A percentile compares a stretch with the other conserved stretches of the same genome.
Evolutionary conservation across 2,329 filamentous ascomycete species (phyloP).

Genomic region (Talaromyces sp.): DNA sequence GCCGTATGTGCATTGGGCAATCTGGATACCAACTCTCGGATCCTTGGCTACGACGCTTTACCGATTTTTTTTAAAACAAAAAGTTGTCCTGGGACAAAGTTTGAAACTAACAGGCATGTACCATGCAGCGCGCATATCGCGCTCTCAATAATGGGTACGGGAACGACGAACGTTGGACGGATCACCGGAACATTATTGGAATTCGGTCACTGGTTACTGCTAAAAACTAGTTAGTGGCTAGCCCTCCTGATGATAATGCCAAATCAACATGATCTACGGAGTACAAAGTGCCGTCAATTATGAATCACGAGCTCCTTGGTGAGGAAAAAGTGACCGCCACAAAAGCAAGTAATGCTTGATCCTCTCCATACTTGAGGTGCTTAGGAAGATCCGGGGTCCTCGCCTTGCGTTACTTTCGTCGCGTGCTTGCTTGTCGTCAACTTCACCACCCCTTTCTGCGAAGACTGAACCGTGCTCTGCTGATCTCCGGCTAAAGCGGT

Average conservation of each 20-base stretch:
- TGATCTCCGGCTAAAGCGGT: neutral
- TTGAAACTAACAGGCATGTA: neutral
- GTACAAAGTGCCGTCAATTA: neutral
- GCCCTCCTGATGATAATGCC: neutral
- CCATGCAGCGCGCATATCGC: neutral
- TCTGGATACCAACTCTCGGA: neutral
- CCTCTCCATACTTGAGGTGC: neutral
- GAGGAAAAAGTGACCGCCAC: neutral
- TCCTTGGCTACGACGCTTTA: neutral
- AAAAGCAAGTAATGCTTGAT: neutral
- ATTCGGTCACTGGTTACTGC: neutral
- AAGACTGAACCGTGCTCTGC: neutral
- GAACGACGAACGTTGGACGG: neutral
- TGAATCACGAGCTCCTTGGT: neutral
- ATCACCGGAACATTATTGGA: neutral
- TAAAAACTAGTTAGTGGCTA: neutral
- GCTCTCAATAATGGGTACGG: neutral
- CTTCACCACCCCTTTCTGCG: neutral
- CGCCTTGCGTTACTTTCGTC: neutral
- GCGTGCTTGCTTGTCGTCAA: neutral
- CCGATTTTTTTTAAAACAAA: neutral
- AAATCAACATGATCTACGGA: neutral
- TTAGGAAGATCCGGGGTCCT: neutral
- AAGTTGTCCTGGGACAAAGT: neutral
- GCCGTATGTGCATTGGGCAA: neutral